Conservation (phyloP, 2,329 filamentous ascomycete species). For the Raffaelea arxii region DNA sequence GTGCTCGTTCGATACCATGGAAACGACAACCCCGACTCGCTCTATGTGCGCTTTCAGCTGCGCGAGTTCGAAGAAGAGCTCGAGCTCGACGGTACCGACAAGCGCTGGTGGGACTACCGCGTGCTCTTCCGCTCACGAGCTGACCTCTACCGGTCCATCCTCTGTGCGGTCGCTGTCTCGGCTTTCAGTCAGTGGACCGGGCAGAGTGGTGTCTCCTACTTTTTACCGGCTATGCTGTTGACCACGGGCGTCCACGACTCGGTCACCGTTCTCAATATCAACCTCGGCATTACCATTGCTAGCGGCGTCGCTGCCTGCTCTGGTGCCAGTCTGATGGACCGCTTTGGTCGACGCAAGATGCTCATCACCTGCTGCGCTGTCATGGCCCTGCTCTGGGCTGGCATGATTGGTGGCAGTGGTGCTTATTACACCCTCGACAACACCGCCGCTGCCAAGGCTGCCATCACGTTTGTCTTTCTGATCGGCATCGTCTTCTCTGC, state of each 20-base stretch:
- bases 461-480: conserved; percentile 10
- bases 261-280: conserved; percentile 37
- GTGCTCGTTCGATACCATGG: conserved; percentile 38
- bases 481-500: conserved; percentile 11
- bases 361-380: conserved; percentile 17
- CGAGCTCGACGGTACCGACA: conserved; percentile 29
- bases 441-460: conserved; percentile 7
- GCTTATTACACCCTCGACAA: conserved; percentile 2
- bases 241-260: conserved; percentile 34
- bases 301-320: conserved; percentile 39
- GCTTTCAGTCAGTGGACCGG: conserved; percentile 38
- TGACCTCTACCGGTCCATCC: conserved; percentile 29
- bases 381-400: conserved; percentile 7
- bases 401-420: conserved; percentile 7
- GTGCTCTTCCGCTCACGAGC: conserved; percentile 26
- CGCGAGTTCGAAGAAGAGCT: conserved; percentile 19
- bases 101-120: conserved; percentile 35
- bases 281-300: conserved; percentile 43
- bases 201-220: conserved; percentile 36
- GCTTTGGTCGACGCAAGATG: conserved; percentile 44
- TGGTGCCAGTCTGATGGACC: conserved; percentile 46
- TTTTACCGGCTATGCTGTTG: conserved; percentile 22
- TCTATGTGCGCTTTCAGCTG: conserved; percentile 15
- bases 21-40: conserved; percentile 32
- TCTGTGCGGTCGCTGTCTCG: conserved; percentile 29